A percentile compares a stretch with the other conserved stretches of the same genome.
These are phyloP conservation scores for Cajanus cajan DNA, from an alignment of 306 rosid species.

Conservation along the genomic window DNA sequence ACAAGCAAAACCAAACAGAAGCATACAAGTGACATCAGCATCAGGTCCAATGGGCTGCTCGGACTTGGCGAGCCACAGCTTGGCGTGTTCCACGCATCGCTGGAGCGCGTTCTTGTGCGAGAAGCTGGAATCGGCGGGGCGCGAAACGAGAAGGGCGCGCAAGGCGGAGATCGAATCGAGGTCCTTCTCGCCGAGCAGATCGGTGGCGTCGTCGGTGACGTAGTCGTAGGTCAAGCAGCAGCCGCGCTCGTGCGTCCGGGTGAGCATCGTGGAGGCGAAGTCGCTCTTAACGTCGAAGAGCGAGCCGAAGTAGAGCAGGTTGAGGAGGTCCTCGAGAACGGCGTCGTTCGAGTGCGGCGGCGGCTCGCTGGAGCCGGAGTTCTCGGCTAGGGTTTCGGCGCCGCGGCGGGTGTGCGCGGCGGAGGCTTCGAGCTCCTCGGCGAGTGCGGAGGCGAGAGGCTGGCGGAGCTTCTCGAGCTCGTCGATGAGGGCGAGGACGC, in stretches of 20 bases:
- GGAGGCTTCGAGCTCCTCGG: constrained; percentile 65
- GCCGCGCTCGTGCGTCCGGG: constrained; percentile 85
- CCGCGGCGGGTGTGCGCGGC: constrained; percentile 3
- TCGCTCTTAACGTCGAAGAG: constrained; percentile 86
- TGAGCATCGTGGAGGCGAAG: constrained; percentile 79
- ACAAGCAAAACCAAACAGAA: not conserved
- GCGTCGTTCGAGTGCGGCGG: too few relatives aligned
- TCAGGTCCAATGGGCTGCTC: constrained; percentile 66
- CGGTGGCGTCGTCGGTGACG: constrained; percentile 94
- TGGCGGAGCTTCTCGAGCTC: constrained; percentile 93
- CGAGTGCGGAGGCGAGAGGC: constrained; percentile 66
- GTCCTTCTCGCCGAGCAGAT: constrained; percentile 86
- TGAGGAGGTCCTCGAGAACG: constrained; percentile 68
- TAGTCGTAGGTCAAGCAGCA: constrained; percentile 95
- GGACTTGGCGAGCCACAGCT: constrained; percentile 70
- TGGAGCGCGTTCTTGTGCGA: constrained; percentile 82
- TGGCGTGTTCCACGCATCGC: constrained; percentile 87
- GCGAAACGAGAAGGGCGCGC: constrained; percentile 65
- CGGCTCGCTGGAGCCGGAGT: not conserved
- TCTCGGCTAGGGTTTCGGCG: constrained; percentile 10
- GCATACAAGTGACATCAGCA: constrained; percentile 69
- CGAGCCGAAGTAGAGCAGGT: constrained; percentile 83
- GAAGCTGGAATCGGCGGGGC: constrained; percentile 79
- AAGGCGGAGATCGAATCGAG: constrained; percentile 71
- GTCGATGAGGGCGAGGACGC: constrained; percentile 55